These are phyloP conservation scores for Xylariaceae sp. DNA, from an alignment of 2,329 filamentous ascomycete species.

Conservation along the genomic window DNA sequence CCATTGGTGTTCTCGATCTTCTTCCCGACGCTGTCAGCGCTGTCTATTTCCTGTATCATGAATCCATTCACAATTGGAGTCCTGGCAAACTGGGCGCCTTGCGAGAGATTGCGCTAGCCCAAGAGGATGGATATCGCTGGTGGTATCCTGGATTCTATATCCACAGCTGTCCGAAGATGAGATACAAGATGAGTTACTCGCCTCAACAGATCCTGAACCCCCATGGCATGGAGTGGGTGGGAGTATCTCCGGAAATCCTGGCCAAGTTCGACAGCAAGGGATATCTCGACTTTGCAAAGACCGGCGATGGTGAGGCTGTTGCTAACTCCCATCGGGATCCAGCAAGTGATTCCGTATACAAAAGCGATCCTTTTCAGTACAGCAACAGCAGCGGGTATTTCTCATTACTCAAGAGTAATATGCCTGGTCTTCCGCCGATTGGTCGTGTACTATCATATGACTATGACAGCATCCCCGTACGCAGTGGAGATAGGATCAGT, in stretches of 20 bases:
- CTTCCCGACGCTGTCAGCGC: slow-evolving; percentile 72
- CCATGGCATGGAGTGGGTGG: slow-evolving; percentile 56
- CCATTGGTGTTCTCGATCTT: slow-evolving; percentile 70
- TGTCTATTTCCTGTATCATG: slow-evolving; percentile 79
- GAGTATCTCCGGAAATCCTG: slow-evolving; percentile 48
- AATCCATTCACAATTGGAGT: slow-evolving; percentile 61
- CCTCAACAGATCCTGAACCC: slow-evolving; percentile 72
- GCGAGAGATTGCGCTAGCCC: slow-evolving; percentile 64
- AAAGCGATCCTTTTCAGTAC: slow-evolving; percentile 8
- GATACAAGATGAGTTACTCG: slow-evolving; percentile 74
- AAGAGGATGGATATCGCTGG: slow-evolving; percentile 63
- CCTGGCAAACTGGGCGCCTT: slow-evolving; percentile 74
- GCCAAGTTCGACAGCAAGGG: slow-evolving; percentile 48
- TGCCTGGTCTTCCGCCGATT: slow-evolving; percentile 60
- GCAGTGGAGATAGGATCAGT: slow-evolving; percentile 33
- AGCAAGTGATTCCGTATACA: not conserved
- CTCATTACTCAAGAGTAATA: slow-evolving; percentile 53
- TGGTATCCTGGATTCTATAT: slow-evolving; percentile 84
- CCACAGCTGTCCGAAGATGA: slow-evolving; percentile 75
- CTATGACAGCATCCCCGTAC: slow-evolving; percentile 54
- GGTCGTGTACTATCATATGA: slow-evolving; percentile 49
- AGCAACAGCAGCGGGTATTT: slow-evolving; percentile 17
- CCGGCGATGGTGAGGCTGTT: not conserved
- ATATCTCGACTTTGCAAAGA: slow-evolving; percentile 42
- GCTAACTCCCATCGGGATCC: not conserved